Base-by-base conservation (phyloP, 2,329 filamentous ascomycete genomes). In the Pezicula radicicola region DNA sequence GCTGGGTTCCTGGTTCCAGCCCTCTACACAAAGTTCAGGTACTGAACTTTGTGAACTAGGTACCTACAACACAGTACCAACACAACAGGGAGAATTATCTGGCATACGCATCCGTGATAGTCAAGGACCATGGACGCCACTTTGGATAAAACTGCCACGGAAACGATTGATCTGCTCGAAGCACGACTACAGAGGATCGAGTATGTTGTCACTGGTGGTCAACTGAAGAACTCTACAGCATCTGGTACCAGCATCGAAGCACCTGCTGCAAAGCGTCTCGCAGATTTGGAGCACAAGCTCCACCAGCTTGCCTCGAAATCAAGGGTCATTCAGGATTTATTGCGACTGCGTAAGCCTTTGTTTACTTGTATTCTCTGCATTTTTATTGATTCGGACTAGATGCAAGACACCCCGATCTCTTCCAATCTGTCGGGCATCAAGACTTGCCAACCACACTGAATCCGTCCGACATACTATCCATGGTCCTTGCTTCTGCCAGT, bases 111-210 rank as follows among this genome's bases (percentile, higher is more conserved):
- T 19, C 8, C 21, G 27, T 30, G 2, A 13, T 46, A 35, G 19
- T 21, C 19, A 19, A 36, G 45, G 4, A 39, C 45, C 44, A 66
- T 65, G 63, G 60, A 61, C n/a, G 56, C 60, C 39, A 57, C 63
- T 5, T 63, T 65, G 36, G 65, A 66, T 40, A 58, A 62, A 45
- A 66, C 61, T 3, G 65, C 66, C 6, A 51, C 51, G 10, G 58
- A 65, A 46, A 67, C 65, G 4, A 64, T 68, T 48, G 63, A 66
- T 49, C 54, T 65, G 5, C 55, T 68, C 3, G 64, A 68, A 50
- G 58, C 60, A 12, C 52, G 66, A 18, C 53, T 68, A 9, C 49
- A 53, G 36, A 58, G 64, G 45, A 63, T 67, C 25, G 66, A 68
- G 48, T 64, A 61, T 55, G 60, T 58, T 6, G 52, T 67, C 13